phyloP scores from a whole-genome alignment of 345 rosid genomes.

The Clarkia xantiana region DNA sequence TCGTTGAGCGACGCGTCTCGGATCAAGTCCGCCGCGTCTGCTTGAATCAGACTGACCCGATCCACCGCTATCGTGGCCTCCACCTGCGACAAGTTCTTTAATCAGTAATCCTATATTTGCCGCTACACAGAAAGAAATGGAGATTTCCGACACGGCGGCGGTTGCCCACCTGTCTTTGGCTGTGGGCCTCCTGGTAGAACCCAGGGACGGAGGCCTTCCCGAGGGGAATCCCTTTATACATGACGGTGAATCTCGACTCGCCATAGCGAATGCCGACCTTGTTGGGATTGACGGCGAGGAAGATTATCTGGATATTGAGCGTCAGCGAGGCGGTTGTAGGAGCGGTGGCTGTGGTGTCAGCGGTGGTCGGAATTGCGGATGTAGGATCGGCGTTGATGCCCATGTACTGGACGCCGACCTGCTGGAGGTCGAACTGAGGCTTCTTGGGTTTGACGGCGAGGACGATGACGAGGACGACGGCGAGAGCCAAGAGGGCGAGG shows the following conservation, averaged over 20 bases:
- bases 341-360: slow-evolving; percentile 11
- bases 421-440: slow-evolving; percentile 97
- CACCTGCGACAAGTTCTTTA: slow-evolving; percentile 26
- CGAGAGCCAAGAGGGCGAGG: slow-evolving; percentile 59
- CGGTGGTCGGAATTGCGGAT: slow-evolving; percentile 20
- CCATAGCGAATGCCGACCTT: slow-evolving; percentile 95
- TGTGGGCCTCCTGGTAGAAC: slow-evolving; percentile 80
- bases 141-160: neutral
- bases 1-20: slow-evolving; percentile 81
- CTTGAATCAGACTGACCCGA: slow-evolving; percentile 71
- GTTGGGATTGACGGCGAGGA: slow-evolving; percentile 86
- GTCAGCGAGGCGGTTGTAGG: slow-evolving; percentile 41
- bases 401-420: slow-evolving; percentile 83
- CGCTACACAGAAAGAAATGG: too few relatives aligned
- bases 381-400: slow-evolving; percentile 40
- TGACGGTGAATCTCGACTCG: slow-evolving; percentile 84
- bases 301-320: slow-evolving; percentile 55
- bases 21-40: slow-evolving; percentile 58
- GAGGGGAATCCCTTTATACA: slow-evolving; percentile 84
- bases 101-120: too few relatives aligned
- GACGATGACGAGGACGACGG: slow-evolving; percentile 53
- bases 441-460: slow-evolving; percentile 94
- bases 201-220: slow-evolving; percentile 88
- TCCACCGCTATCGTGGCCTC: slow-evolving; percentile 73
- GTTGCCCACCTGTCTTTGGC: slow-evolving; percentile 39